Percentiles rank a stretch among this genome's conserved stretches.
These are phyloP conservation scores for Salix brachista DNA, from an alignment of 345 rosid genomes.

Conservation along the genomic window DNA sequence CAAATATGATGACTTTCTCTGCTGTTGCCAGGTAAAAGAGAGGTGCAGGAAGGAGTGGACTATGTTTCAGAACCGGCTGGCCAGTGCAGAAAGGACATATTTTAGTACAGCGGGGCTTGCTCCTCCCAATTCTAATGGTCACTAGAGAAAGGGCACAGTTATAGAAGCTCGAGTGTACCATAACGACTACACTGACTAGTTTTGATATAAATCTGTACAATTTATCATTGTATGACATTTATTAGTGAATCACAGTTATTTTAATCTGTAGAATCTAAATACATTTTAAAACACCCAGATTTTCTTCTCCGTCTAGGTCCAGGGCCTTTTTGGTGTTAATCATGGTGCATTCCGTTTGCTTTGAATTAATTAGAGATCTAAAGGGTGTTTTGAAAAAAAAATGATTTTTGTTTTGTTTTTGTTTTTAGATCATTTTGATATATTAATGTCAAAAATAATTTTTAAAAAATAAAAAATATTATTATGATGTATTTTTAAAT, in stretches of 20 bases:
- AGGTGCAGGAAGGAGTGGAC: slow-evolving; percentile 86
- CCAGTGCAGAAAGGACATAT: slow-evolving; percentile 60
- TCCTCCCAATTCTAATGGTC: slow-evolving; percentile 36
- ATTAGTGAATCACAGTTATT: neutral
- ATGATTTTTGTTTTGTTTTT: no score
- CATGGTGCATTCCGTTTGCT: neutral
- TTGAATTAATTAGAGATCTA: neutral
- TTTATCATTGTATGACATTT: slow-evolving; percentile 19
- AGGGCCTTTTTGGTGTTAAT: no score
- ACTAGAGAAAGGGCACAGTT: slow-evolving; percentile 16
- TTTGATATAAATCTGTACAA: slow-evolving; percentile 18
- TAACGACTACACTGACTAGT: slow-evolving; percentile 8
- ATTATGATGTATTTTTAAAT: accelerated
- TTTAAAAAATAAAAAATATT: no score
- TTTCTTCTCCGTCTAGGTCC: neutral
- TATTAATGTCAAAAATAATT: no score
- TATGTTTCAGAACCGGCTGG: slow-evolving; percentile 58
- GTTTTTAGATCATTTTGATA: no score
- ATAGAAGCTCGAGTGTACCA: slow-evolving; percentile 12
- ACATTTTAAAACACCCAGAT: neutral
- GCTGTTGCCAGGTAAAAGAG: slow-evolving; percentile 63
- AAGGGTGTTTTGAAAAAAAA: no score
- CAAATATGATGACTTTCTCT: neutral
- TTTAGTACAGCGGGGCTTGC: slow-evolving; percentile 29
- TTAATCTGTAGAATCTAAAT: neutral